Evolutionary conservation across 2,329 filamentous ascomycete genomes (phyloP).

Genomic region (Graphilbum ipis-grandicollis): DNA sequence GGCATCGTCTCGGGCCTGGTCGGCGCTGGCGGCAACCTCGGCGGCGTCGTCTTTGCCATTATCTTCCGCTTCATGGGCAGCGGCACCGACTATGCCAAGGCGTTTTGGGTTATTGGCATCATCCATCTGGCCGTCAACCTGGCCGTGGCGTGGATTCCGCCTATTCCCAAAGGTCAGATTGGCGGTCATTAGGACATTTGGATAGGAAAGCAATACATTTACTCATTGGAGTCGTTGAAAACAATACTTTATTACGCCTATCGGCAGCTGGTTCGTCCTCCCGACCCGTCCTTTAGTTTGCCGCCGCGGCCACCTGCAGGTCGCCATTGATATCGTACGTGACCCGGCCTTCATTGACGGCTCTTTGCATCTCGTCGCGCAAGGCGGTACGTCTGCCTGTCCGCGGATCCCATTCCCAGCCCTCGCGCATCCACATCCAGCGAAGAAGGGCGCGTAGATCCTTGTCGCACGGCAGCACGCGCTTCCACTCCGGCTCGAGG

Average conservation of each 20-base stretch:
- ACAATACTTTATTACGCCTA: too few relatives aligned
- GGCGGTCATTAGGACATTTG: constrained; percentile 25
- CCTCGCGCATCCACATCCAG: constrained; percentile 86
- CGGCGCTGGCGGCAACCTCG: constrained; percentile 68
- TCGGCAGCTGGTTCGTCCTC: too few relatives aligned
- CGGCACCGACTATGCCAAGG: constrained; percentile 47
- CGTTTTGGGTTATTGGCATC: constrained; percentile 68
- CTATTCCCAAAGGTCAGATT: constrained; percentile 35
- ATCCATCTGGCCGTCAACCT: constrained; percentile 57
- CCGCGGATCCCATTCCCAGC: constrained; percentile 61
- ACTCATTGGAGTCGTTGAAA: too few relatives aligned
- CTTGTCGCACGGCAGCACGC: constrained; percentile 68
- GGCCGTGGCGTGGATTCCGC: constrained; percentile 36
- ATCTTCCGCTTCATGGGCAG: constrained; percentile 57
- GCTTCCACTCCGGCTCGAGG: constrained; percentile 82
- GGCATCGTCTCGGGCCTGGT: constrained; percentile 61
- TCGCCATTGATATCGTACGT: constrained; percentile 33
- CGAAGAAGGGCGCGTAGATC: constrained; percentile 72
- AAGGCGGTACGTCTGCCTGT: constrained; percentile 47
- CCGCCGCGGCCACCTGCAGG: constrained; percentile 12
- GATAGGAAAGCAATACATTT: too few relatives aligned
- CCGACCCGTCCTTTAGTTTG: too few relatives aligned
- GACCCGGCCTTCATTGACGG: constrained; percentile 40
- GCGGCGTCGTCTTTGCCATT: constrained; percentile 70
- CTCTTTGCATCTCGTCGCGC: constrained; percentile 31